Evolutionary conservation across 768 basidiomycete genomes (phyloP).

Genomic region (Phanerodontia chrysosporium): DNA sequence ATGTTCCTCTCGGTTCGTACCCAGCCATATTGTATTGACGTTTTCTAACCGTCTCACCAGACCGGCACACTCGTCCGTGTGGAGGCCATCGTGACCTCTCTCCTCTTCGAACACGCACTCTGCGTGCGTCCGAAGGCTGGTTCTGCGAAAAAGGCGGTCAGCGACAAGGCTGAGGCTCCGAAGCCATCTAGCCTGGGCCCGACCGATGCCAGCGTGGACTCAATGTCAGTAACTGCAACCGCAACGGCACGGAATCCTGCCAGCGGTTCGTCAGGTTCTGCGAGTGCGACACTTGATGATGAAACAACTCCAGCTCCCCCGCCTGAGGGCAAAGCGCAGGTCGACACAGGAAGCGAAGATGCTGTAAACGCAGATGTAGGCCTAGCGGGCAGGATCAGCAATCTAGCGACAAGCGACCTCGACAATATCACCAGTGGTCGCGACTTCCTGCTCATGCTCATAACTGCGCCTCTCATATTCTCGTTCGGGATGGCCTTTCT

Average conservation of each 20-base stretch:
- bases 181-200: no score
- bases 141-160: background rate
- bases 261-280: no score
- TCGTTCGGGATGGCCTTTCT: constrained; percentile 22
- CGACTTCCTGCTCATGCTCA: constrained; percentile 10
- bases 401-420: constrained; percentile 47
- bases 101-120: constrained; percentile 54
- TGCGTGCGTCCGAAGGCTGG: constrained; percentile 49
- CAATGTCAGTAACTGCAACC: no score
- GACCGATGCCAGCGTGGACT: no score
- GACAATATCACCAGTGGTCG: constrained; percentile 19
- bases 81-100: constrained; percentile 46
- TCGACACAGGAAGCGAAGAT: background rate
- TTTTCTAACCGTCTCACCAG: constrained; percentile 8
- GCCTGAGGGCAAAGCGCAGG: background rate
- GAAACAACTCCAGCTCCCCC: background rate
- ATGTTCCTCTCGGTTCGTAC: constrained; percentile 32
- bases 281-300: no score
- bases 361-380: constrained; percentile 30
- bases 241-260: no score
- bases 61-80: constrained; percentile 35
- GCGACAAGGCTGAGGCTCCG: no score
- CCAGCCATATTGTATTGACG: background rate
- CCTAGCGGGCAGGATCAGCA: constrained; percentile 73
- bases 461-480: constrained; percentile 5